phyloP scores from a whole-genome alignment of 495 filamentous ascomycete genomes.

The Hypoxylon lienhwacheense region DNA sequence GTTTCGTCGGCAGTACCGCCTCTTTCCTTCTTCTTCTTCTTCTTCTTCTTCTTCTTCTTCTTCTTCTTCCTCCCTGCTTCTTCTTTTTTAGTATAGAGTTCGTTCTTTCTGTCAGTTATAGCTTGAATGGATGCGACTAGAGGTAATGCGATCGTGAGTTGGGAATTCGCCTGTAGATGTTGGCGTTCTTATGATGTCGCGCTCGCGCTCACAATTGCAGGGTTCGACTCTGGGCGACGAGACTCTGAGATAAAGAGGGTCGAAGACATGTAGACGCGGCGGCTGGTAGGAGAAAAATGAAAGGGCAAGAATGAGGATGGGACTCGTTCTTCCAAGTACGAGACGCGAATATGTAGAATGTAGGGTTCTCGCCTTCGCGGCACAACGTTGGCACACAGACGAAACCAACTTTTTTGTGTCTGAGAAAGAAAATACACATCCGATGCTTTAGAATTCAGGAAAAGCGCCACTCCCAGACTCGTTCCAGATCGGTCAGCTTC shows the following conservation, averaged over 20 bases:
- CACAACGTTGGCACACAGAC: no score
- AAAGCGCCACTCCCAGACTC: not conserved
- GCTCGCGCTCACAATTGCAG: conserved; percentile 2
- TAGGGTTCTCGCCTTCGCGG: no score
- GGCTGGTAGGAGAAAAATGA: no score
- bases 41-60: not conserved
- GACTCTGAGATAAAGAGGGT: conserved; percentile 5
- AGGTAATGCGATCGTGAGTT: conserved; percentile 19
- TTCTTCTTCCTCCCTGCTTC: not conserved
- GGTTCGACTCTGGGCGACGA: conserved; percentile 11
- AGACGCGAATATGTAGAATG: not conserved
- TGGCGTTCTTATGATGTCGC: conserved; percentile 2
- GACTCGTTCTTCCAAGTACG: no score
- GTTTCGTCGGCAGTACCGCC: conserved; percentile 4
- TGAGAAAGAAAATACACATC: not conserved
- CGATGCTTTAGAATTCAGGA: not conserved
- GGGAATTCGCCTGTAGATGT: not conserved
- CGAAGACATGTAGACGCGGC: conserved; percentile 18
- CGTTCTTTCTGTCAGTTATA: conserved; percentile 3
- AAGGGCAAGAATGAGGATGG: not conserved
- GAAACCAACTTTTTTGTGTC: no score
- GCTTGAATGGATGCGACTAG: conserved; percentile 7
- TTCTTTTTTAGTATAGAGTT: no score
- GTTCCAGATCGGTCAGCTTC: not conserved
- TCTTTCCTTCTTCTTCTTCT: not conserved